Evolutionary conservation across 2,329 filamentous ascomycete genomes (phyloP).

Genomic region (Clarireedia homoeocarpa): DNA sequence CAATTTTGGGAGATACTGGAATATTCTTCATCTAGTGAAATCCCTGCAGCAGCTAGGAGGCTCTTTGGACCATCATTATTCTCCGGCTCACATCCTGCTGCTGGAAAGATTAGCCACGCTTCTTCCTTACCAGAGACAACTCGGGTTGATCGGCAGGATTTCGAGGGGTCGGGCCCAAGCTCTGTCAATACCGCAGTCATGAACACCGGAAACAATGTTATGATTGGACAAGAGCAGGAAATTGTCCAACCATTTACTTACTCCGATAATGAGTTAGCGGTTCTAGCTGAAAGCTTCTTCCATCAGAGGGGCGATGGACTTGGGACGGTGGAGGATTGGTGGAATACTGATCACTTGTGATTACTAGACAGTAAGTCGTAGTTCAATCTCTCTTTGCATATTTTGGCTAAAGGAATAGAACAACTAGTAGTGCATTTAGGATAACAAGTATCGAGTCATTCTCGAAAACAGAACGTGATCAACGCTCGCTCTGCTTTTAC

Average conservation of each 20-base stretch:
- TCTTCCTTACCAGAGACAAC: conserved; percentile 37
- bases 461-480: no score
- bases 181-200: conserved; percentile 19
- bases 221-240: conserved; percentile 13
- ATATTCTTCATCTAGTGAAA: conserved; percentile 36
- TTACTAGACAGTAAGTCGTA: no score
- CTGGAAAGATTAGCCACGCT: conserved; percentile 35
- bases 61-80: conserved; percentile 37
- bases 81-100: conserved; percentile 21
- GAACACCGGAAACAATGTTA: not conserved
- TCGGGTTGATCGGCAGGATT: conserved; percentile 28
- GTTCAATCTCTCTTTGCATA: no score
- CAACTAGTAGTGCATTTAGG: no score
- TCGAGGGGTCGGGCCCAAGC: conserved; percentile 14
- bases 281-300: conserved; percentile 41
- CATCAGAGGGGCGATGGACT: conserved; percentile 31
- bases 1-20: conserved; percentile 42
- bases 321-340: conserved; percentile 18
- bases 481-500: no score
- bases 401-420: no score
- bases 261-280: conserved; percentile 36
- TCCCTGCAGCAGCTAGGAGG: conserved; percentile 28
- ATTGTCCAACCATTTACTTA: conserved; percentile 15
- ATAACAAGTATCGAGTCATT: no score
- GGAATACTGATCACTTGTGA: not conserved